Conservation (phyloP, 345 rosid genomes). For the Rhizophora apiculata region DNA sequence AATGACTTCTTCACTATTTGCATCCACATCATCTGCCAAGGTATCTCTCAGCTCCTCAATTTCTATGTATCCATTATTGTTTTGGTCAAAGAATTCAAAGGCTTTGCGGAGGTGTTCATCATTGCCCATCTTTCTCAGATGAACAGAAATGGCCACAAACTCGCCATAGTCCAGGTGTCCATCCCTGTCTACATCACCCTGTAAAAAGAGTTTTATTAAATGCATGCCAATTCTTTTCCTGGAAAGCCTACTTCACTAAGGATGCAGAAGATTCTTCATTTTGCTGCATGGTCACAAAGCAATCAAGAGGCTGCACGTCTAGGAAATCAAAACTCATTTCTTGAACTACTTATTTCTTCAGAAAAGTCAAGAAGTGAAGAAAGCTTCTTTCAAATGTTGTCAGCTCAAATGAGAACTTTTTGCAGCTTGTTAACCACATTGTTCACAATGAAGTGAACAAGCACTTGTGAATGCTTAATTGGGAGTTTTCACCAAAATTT, state of each 20-base stretch:
- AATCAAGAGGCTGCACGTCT: background rate
- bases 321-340: too few species aligned
- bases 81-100: slow-evolving; percentile 27
- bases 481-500: background rate
- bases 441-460: background rate
- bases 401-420: background rate
- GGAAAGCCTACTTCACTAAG: too few species aligned
- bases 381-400: background rate
- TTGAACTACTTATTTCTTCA: background rate
- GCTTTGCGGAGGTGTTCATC: slow-evolving; percentile 34
- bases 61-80: slow-evolving; percentile 30
- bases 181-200: slow-evolving; percentile 33
- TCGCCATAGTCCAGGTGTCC: slow-evolving; percentile 31
- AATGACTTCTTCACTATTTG: slow-evolving; percentile 24
- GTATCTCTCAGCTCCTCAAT: slow-evolving; percentile 27
- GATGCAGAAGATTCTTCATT: too few species aligned
- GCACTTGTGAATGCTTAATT: background rate
- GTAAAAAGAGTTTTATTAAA: background rate
- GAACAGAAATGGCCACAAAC: slow-evolving; percentile 30
- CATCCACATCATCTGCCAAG: slow-evolving; percentile 27
- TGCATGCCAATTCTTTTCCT: background rate
- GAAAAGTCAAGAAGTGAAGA: background rate
- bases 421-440: background rate
- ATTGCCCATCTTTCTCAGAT: slow-evolving; percentile 30
- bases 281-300: background rate